Percentiles rank a stretch among this genome's conserved stretches.
Evolutionary conservation across 805 yeast species (phyloP).

Genomic region (Teunomyces aglyptinius): DNA sequence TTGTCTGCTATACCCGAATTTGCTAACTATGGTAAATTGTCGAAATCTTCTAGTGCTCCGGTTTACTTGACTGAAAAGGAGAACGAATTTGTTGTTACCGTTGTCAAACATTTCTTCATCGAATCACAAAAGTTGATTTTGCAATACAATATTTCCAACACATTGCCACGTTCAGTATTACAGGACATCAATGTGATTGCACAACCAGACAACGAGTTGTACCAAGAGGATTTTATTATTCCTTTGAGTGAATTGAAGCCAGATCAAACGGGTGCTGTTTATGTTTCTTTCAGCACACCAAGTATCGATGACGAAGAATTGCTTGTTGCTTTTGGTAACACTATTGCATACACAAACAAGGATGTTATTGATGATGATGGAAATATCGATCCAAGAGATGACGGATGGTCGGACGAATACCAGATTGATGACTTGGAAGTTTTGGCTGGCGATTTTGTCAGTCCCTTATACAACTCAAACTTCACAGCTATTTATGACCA

Average conservation of each 20-base stretch:
- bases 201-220: slow-evolving; percentile 57
- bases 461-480: slow-evolving; percentile 74
- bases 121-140: slow-evolving; percentile 66
- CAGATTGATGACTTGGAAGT: slow-evolving; percentile 79
- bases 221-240: slow-evolving; percentile 67
- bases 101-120: slow-evolving; percentile 75
- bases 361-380: slow-evolving; percentile 77
- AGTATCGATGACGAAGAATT: slow-evolving; percentile 39
- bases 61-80: slow-evolving; percentile 83
- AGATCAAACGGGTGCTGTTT: slow-evolving; percentile 67
- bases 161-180: slow-evolving; percentile 72
- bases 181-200: slow-evolving; percentile 73
- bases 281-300: slow-evolving; percentile 71
- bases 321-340: slow-evolving; percentile 55
- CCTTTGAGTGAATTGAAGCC: slow-evolving; percentile 75
- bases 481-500: slow-evolving; percentile 75
- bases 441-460: slow-evolving; percentile 76
- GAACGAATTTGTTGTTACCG: slow-evolving; percentile 87
- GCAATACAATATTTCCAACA: slow-evolving; percentile 83
- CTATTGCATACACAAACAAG: slow-evolving; percentile 69
- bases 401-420: slow-evolving; percentile 92
- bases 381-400: slow-evolving; percentile 61
- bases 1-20: slow-evolving; percentile 72
- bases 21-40: slow-evolving; percentile 66
- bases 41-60: slow-evolving; percentile 62